phyloP scores from a whole-genome alignment of 148 eudicot genomes.

The Fagopyrum esculentum region DNA sequence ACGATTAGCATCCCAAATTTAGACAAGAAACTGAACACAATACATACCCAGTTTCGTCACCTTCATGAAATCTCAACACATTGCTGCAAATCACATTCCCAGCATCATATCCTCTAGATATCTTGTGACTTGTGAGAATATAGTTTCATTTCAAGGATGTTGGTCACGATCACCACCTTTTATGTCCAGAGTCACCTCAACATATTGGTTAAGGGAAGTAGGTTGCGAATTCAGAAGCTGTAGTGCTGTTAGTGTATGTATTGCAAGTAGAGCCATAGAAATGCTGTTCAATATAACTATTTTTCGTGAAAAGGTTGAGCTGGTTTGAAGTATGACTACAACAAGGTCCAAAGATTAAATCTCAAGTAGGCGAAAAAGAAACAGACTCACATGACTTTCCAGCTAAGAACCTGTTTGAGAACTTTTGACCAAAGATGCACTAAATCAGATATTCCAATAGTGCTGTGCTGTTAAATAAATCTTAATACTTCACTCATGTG shows the following conservation, averaged over 20 bases:
- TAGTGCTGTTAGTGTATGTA: neutral
- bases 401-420: neutral
- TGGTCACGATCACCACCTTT: neutral
- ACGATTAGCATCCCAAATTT: too few relatives aligned
- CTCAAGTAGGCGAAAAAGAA: too few relatives aligned
- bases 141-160: neutral
- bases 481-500: neutral
- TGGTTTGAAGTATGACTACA: too few relatives aligned
- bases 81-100: neutral
- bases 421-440: neutral
- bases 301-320: too few relatives aligned
- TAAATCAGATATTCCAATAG: neutral
- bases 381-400: neutral
- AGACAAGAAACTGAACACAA: too few relatives aligned
- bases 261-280: neutral
- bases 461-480: too few relatives aligned
- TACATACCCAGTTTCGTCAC: too few relatives aligned
- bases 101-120: neutral
- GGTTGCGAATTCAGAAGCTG: neutral
- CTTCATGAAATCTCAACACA: too few relatives aligned
- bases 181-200: neutral
- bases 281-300: neutral
- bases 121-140: neutral
- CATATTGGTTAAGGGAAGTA: neutral
- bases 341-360: neutral